Evolutionary conservation across 768 basidiomycete genomes (phyloP).

Genomic region (Astraeus odoratus): DNA sequence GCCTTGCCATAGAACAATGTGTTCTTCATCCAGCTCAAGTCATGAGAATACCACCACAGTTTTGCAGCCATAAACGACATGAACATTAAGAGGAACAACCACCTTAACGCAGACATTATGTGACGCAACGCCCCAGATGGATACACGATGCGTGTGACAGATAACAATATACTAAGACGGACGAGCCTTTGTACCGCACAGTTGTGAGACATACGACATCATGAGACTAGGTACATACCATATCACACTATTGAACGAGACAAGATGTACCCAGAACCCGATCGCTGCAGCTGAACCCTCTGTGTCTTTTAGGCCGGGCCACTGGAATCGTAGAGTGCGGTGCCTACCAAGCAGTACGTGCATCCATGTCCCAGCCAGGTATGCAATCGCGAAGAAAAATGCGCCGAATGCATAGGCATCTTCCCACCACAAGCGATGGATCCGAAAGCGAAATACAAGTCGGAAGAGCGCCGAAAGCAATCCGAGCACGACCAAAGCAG

Average conservation of each 20-base stretch:
- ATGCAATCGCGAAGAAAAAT: conserved; percentile 8
- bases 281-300: neutral
- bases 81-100: conserved; percentile 8
- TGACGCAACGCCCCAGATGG: conserved; percentile 5
- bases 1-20: conserved; percentile 2
- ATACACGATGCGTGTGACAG: conserved; percentile 16
- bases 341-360: neutral
- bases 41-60: conserved; percentile 9
- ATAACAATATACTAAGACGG: conserved; percentile 16
- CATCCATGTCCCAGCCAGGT: conserved; percentile 7
- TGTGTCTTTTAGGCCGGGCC: neutral
- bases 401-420: conserved; percentile 16
- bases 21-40: conserved; percentile 8
- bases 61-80: conserved; percentile 3
- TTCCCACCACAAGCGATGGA: conserved; percentile 16
- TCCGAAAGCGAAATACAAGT: conserved; percentile 14
- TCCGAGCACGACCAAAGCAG: neutral
- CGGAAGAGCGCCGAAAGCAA: conserved; percentile 12
- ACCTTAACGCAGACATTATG: conserved; percentile 8
- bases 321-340: neutral
- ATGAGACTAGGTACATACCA: conserved; percentile 10
- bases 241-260: conserved; percentile 3
- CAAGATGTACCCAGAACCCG: neutral
- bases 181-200: conserved; percentile 11
- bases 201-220: neutral